Evolutionary conservation across 371 early-diverging fungal species (phyloP).

Genomic region (Fennellomyces sp.): DNA sequence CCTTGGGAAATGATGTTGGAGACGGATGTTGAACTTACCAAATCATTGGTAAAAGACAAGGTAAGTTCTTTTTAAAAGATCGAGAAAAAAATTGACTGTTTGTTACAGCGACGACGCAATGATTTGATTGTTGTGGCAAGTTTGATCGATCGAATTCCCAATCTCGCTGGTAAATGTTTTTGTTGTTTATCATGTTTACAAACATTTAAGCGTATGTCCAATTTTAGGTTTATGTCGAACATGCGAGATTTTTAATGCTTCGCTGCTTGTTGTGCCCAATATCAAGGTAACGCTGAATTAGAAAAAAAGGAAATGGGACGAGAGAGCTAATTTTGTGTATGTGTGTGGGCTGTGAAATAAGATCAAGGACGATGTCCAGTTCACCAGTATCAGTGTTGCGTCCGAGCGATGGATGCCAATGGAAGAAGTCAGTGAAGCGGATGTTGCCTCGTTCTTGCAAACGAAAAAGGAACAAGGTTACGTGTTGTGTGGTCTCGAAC

Average conservation of each 20-base stretch:
- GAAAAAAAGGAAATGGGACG: background rate
- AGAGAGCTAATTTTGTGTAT: background rate
- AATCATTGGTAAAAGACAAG: constrained; percentile 32
- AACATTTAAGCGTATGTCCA: background rate
- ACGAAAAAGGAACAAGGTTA: constrained; percentile 61
- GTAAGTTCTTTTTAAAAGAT: constrained; percentile 14
- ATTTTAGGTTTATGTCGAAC: constrained; percentile 50
- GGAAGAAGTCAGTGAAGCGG: constrained; percentile 46
- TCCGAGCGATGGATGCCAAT: constrained; percentile 70
- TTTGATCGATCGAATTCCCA: constrained; percentile 61
- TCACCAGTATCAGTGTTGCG: constrained; percentile 58
- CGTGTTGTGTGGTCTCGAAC: constrained; percentile 66
- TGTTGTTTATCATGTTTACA: background rate
- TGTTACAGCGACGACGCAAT: constrained; percentile 44
- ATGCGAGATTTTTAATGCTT: constrained; percentile 70
- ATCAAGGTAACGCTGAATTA: constrained; percentile 27
- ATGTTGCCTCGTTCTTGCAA: constrained; percentile 45
- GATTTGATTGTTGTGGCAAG: constrained; percentile 67
- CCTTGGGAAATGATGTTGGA: constrained; percentile 69
- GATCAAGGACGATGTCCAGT: constrained; percentile 56
- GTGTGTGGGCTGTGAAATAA: constrained; percentile 8
- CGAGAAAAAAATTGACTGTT: background rate
- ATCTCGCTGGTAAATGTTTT: constrained; percentile 57
- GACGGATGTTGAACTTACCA: constrained; percentile 50
- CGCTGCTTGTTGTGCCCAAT: constrained; percentile 46